These are phyloP conservation scores for Daedaleopsis sinensis DNA, from an alignment of 768 basidiomycete genomes.

Conservation along the genomic window DNA sequence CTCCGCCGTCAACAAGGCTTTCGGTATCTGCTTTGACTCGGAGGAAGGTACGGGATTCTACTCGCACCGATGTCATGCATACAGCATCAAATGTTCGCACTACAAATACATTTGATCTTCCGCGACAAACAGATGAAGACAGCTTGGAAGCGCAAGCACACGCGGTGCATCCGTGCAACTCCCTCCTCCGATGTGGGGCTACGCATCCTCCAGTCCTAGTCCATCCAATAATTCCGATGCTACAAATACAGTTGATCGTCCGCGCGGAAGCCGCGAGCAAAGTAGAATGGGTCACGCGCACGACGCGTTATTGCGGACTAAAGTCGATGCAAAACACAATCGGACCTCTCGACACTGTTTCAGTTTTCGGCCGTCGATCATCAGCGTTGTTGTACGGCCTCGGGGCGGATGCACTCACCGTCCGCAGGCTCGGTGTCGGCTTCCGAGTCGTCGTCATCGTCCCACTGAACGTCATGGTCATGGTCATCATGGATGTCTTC, in stretches of 20 bases:
- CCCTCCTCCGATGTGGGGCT: too few species aligned
- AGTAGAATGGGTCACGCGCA: background rate
- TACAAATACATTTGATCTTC: too few species aligned
- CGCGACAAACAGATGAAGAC: too few species aligned
- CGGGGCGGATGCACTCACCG: background rate
- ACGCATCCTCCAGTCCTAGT: too few species aligned
- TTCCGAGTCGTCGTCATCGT: background rate
- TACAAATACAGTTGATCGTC: too few species aligned
- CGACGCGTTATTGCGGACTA: constrained; percentile 11
- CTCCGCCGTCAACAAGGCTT: constrained; percentile 58
- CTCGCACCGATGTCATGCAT: too few species aligned
- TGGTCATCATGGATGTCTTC: constrained; percentile 1
- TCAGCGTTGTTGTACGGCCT: background rate
- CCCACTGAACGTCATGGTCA: background rate
- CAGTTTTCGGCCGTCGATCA: background rate
- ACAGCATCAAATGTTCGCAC: too few species aligned
- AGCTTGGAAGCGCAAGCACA: too few species aligned
- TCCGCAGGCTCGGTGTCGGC: background rate
- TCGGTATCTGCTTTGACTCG: constrained; percentile 58
- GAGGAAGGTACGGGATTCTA: too few species aligned
- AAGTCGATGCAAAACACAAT: constrained; percentile 22
- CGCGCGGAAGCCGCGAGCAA: background rate
- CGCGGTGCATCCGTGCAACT: too few species aligned
- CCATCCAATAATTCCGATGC: too few species aligned
- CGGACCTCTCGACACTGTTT: constrained; percentile 1